Conservation (phyloP, 2,329 filamentous ascomycete species). For the Claviceps sp. region DNA sequence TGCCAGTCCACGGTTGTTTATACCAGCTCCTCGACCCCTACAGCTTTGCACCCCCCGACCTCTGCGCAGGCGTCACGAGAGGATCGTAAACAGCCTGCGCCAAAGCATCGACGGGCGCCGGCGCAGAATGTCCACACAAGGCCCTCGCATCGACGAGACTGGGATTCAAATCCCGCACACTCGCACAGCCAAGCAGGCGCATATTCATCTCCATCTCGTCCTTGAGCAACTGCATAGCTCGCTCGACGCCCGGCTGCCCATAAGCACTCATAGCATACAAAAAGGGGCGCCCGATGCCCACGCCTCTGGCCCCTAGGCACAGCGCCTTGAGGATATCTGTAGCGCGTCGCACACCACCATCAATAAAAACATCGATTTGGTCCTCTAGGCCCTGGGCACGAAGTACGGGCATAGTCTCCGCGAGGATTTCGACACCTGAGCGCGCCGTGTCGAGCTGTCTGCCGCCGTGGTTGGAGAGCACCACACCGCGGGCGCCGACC, state of each 20-base stretch:
- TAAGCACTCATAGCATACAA: constrained; percentile 93
- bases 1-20: neutral
- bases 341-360: constrained; percentile 78
- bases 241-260: constrained; percentile 72
- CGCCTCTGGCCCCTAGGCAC: constrained; percentile 80
- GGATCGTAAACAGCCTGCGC: constrained; percentile 39
- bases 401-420: constrained; percentile 84
- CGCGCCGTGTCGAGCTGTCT: constrained; percentile 86
- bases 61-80: constrained; percentile 36
- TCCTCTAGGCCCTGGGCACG: constrained; percentile 59
- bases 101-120: constrained; percentile 35
- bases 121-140: constrained; percentile 39
- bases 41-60: constrained; percentile 33
- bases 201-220: constrained; percentile 99
- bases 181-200: constrained; percentile 74
- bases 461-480: constrained; percentile 91
- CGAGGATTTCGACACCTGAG: constrained; percentile 78
- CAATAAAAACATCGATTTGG: constrained; percentile 76
- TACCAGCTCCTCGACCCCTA: neutral
- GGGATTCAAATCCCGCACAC: constrained; percentile 64
- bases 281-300: constrained; percentile 90
- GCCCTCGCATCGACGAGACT: constrained; percentile 67
- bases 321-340: constrained; percentile 94
- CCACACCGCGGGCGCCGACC: constrained; percentile 71
- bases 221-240: constrained; percentile 82